Conservation (phyloP, 495 filamentous ascomycete genomes). For the Aspergillus bridgeri region DNA sequence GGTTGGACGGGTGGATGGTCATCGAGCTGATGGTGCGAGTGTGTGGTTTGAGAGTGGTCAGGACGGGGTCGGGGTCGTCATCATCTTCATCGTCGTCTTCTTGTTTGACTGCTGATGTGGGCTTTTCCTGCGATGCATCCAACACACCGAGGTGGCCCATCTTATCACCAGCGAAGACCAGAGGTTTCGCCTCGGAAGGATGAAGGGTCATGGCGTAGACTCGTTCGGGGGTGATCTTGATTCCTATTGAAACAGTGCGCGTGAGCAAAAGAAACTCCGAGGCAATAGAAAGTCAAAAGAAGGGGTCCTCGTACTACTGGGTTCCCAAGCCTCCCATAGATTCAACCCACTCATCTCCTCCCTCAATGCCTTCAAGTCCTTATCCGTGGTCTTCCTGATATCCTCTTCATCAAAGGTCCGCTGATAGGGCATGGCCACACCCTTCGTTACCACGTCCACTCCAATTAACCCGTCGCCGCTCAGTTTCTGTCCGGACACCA, state of each 20-base stretch:
- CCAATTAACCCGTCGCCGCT: constrained; percentile 39
- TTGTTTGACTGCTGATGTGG: constrained; percentile 25
- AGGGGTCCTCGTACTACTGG: constrained; percentile 57
- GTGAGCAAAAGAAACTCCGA: constrained; percentile 7
- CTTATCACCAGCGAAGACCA: constrained; percentile 96
- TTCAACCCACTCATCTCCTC: constrained; percentile 76
- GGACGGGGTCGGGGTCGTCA: constrained; percentile 66
- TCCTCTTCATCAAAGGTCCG: constrained; percentile 79
- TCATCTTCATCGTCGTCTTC: constrained; percentile 51
- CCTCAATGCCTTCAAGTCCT: constrained; percentile 69
- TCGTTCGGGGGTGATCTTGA: constrained; percentile 89
- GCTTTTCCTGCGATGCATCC: constrained; percentile 72
- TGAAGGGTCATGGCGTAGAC: constrained; percentile 89
- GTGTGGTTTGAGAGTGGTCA: constrained; percentile 85
- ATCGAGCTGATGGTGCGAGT: constrained; percentile 85
- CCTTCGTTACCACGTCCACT: constrained; percentile 59
- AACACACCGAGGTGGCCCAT: constrained; percentile 91
- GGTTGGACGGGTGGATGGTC: constrained; percentile 67
- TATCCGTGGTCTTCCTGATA: constrained; percentile 75
- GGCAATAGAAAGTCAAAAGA: background rate
- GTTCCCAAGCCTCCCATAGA: constrained; percentile 78
- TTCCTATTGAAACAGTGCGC: constrained; percentile 49
- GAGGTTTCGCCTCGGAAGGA: constrained; percentile 74
- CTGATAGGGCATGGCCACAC: constrained; percentile 69
- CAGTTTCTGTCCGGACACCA: constrained; percentile 71